Conservation (phyloP, 805 yeast genomes). For the Candida boleticola region DNA sequence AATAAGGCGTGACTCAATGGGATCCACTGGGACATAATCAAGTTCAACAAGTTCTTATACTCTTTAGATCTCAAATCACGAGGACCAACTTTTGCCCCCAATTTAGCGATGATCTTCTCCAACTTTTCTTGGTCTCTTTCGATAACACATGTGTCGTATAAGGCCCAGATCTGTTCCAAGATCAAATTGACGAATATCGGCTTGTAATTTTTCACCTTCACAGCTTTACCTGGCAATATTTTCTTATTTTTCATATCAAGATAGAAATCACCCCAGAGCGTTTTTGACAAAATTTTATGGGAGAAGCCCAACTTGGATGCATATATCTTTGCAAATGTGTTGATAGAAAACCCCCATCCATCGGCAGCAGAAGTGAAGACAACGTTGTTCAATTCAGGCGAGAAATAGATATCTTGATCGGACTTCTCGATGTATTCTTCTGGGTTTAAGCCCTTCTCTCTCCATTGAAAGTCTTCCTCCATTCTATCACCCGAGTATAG, state of each 20-base stretch:
- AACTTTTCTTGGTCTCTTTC: conserved; percentile 69
- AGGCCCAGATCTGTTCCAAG: conserved; percentile 88
- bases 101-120: conserved; percentile 69
- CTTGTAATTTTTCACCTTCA: conserved; percentile 50
- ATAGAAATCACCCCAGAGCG: conserved; percentile 94
- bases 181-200: conserved; percentile 87
- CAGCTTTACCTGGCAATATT: conserved; percentile 67
- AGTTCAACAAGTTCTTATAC: conserved; percentile 55
- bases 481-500: conserved; percentile 91
- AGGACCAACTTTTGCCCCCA: conserved; percentile 66
- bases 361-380: conserved; percentile 89
- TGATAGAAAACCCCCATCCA: conserved; percentile 96
- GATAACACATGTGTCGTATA: conserved; percentile 68
- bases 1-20: conserved; percentile 87
- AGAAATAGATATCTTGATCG: conserved; percentile 80
- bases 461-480: conserved; percentile 78
- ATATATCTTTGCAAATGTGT: conserved; percentile 84
- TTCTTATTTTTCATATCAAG: conserved; percentile 88
- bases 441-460: conserved; percentile 56
- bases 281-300: conserved; percentile 71
- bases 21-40: conserved; percentile 88
- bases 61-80: conserved; percentile 82
- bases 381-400: conserved; percentile 86
- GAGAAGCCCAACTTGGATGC: conserved; percentile 83
- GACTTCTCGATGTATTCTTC: conserved; percentile 67